Conservation (phyloP, 1,284 basidiomycete species). For the Takashimella koratensis region DNA sequence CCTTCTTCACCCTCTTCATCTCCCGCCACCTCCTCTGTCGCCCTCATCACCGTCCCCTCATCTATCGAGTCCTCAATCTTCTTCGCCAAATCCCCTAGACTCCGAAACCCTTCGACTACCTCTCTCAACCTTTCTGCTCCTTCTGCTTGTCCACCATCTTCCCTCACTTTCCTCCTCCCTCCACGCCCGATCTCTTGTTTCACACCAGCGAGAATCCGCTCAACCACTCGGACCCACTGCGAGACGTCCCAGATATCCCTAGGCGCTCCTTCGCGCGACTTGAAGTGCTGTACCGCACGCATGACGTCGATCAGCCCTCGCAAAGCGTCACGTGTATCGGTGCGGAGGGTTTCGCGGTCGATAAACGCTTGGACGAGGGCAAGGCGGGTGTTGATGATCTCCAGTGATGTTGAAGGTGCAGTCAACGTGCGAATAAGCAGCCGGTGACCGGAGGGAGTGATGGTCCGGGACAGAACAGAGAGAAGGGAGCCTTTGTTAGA, state of each 20-base stretch:
- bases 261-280: constrained; percentile 64
- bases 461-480: constrained; percentile 71
- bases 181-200: constrained; percentile 6
- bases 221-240: constrained; percentile 32
- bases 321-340: constrained; percentile 63
- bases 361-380: constrained; percentile 74
- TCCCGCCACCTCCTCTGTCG: constrained; percentile 15
- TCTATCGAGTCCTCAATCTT: constrained; percentile 62
- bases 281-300: constrained; percentile 74
- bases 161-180: constrained; percentile 4
- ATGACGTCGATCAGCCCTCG: constrained; percentile 65
- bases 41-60: constrained; percentile 29
- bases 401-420: constrained; percentile 68
- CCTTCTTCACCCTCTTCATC: constrained; percentile 21
- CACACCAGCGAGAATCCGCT: constrained; percentile 23
- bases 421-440: constrained; percentile 55
- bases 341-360: constrained; percentile 60
- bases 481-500: constrained; percentile 61
- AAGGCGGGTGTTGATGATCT: constrained; percentile 70
- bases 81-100: constrained; percentile 58
- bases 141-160: constrained; percentile 7
- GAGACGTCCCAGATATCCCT: constrained; percentile 51
- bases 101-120: constrained; percentile 58
- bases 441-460: constrained; percentile 74
- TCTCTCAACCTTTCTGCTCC: constrained; percentile 37